Evolutionary conservation across 2,329 filamentous ascomycete genomes (phyloP).

Genomic region (Neofusicoccum parvum): DNA sequence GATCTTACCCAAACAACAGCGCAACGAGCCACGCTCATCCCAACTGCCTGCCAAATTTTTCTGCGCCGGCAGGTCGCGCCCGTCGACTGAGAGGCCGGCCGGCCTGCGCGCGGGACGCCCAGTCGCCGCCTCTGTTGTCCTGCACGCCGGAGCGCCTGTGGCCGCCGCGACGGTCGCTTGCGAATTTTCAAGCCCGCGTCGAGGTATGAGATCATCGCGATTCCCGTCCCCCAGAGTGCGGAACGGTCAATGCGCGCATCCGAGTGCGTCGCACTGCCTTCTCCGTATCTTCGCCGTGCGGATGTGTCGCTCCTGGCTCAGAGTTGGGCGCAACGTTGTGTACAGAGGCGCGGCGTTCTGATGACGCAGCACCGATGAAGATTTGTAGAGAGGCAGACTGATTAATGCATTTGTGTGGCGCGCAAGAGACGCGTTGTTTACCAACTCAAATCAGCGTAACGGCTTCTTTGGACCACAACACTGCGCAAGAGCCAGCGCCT

Average conservation of each 20-base stretch:
- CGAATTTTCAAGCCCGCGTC: slow-evolving; percentile 13
- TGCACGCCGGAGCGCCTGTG: not conserved
- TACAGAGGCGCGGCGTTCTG: too few species aligned
- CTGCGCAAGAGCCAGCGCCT: too few species aligned
- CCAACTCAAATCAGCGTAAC: not conserved
- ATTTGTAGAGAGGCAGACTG: not conserved
- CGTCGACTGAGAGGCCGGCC: not conserved
- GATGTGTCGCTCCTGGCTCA: too few species aligned
- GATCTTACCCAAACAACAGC: slow-evolving; percentile 4
- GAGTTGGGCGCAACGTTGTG: too few species aligned
- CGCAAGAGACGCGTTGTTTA: not conserved
- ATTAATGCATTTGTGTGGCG: not conserved
- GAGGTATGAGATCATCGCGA: slow-evolving; percentile 16
- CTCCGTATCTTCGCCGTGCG: not conserved
- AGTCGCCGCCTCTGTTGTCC: not conserved
- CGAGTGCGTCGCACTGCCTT: not conserved
- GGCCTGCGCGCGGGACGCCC: not conserved
- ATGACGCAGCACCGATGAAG: too few species aligned
- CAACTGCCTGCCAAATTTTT: slow-evolving; percentile 1
- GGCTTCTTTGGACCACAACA: not conserved
- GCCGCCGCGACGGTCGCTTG: not conserved
- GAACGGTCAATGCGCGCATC: slow-evolving; percentile 14
- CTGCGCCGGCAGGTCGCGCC: not conserved
- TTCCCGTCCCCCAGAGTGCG: not conserved
- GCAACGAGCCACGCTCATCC: not conserved